Conservation (phyloP, 2,329 filamentous ascomycete species). For the Zasmidium angulare region DNA sequence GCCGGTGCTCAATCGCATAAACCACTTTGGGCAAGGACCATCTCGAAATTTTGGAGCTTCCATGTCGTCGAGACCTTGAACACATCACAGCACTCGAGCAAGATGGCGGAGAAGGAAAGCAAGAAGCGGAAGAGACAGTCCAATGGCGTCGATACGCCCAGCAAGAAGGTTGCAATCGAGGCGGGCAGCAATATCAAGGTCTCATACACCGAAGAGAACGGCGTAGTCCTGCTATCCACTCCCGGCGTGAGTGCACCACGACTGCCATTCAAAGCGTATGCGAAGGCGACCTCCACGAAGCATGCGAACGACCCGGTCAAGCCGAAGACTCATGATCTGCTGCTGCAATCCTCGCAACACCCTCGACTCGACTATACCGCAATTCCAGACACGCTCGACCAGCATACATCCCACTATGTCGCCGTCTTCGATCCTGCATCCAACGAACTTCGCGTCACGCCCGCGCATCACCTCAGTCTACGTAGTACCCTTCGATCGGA, state of each 20-base stretch:
- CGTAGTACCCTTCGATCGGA: conserved; percentile 50
- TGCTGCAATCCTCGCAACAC: conserved; percentile 62
- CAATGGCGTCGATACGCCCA: conserved; percentile 44
- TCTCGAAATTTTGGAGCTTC: conserved; percentile 1
- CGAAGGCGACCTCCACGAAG: conserved; percentile 31
- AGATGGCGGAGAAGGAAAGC: conserved; percentile 36
- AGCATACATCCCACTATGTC: conserved; percentile 60
- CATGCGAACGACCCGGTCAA: conserved; percentile 31
- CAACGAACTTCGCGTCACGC: conserved; percentile 54
- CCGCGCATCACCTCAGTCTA: conserved; percentile 57
- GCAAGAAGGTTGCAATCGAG: conserved; percentile 35
- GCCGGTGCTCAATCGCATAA: neutral
- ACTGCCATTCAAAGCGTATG: conserved; percentile 52
- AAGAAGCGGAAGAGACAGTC: conserved; percentile 55
- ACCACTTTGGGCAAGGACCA: neutral
- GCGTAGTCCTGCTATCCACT: conserved; percentile 34
- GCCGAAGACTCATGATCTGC: conserved; percentile 49
- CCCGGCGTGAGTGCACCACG: conserved; percentile 43
- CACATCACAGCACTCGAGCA: neutral
- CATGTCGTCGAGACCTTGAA: neutral
- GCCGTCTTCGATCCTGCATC: conserved; percentile 59
- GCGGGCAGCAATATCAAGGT: conserved; percentile 29
- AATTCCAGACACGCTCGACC: conserved; percentile 34
- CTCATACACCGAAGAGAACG: conserved; percentile 21
- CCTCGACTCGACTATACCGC: conserved; percentile 61